Evolutionary conservation across 176 grass and related monocot genomes (phyloP).

Genomic region (Carex parvula): DNA sequence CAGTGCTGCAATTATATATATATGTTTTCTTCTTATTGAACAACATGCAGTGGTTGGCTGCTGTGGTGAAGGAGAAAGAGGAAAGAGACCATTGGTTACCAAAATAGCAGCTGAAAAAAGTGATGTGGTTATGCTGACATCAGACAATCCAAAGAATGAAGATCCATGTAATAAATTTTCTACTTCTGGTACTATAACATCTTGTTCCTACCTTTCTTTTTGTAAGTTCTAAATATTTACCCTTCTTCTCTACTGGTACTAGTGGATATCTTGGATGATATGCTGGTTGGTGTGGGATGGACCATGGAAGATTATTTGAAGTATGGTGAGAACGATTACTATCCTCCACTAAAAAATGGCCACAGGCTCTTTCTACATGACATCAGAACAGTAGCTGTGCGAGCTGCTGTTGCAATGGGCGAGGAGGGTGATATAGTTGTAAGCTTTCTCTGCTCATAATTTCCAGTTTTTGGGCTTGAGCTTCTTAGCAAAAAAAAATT

Average conservation of each 20-base stretch:
- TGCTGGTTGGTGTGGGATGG: constrained; percentile 88
- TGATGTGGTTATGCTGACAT: constrained; percentile 97
- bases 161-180: constrained; percentile 55
- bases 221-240: constrained; percentile 4
- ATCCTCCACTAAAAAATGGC: constrained; percentile 89
- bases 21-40: constrained; percentile 23
- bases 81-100: constrained; percentile 90
- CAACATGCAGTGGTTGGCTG: constrained; percentile 82
- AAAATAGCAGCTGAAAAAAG: constrained; percentile 94
- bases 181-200: background rate
- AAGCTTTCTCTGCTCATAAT: constrained; percentile 35
- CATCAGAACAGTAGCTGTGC: constrained; percentile 82
- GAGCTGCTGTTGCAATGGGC: constrained; percentile 89
- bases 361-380: constrained; percentile 92
- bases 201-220: constrained; percentile 36
- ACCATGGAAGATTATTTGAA: constrained; percentile 99
- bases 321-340: constrained; percentile 86
- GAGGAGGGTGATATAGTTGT: constrained; percentile 97
- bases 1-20: background rate
- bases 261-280: constrained; percentile 99
- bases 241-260: constrained; percentile 25
- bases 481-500: background rate
- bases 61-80: constrained; percentile 84
- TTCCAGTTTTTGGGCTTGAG: background rate
- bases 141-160: constrained; percentile 93